Conservation (phyloP, 768 basidiomycete species). For the Auriculariales sp. region DNA sequence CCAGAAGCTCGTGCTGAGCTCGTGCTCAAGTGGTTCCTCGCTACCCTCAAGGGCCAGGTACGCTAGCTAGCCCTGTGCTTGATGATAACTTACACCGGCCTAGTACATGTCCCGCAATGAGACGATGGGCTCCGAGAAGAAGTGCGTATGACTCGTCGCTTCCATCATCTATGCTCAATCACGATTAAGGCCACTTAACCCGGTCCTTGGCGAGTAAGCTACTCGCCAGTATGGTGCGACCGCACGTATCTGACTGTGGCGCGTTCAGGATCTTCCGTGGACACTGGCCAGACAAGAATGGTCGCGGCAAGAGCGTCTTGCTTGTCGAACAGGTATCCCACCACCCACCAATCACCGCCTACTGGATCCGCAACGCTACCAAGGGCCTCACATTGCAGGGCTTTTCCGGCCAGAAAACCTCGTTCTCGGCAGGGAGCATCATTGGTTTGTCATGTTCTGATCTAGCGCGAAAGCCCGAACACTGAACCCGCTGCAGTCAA, state of each 20-base stretch:
- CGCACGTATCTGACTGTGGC: neutral
- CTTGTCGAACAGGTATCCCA: conserved; percentile 95
- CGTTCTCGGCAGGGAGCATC: conserved; percentile 54
- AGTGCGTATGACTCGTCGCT: conserved; percentile 32
- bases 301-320: conserved; percentile 67
- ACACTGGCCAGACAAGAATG: conserved; percentile 60
- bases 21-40: conserved; percentile 92
- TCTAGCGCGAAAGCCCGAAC: neutral
- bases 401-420: conserved; percentile 91
- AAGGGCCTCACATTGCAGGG: conserved; percentile 70
- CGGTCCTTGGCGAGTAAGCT: conserved; percentile 81
- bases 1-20: conserved; percentile 61
- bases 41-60: conserved; percentile 21
- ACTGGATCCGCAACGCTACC: conserved; percentile 66
- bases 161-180: neutral
- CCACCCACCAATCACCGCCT: conserved; percentile 80
- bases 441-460: conserved; percentile 16
- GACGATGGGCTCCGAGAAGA: conserved; percentile 94
- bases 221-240: neutral
- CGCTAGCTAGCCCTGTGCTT: conserved; percentile 20
- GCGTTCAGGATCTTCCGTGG: conserved; percentile 66
- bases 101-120: conserved; percentile 93
- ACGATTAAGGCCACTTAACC: conserved; percentile 70
- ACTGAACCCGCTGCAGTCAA: conserved; percentile 52
- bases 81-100: conserved; percentile 28